Evolutionary conservation across 305 asterid genomes (phyloP).

Genomic region (Fraxinus nigra): DNA sequence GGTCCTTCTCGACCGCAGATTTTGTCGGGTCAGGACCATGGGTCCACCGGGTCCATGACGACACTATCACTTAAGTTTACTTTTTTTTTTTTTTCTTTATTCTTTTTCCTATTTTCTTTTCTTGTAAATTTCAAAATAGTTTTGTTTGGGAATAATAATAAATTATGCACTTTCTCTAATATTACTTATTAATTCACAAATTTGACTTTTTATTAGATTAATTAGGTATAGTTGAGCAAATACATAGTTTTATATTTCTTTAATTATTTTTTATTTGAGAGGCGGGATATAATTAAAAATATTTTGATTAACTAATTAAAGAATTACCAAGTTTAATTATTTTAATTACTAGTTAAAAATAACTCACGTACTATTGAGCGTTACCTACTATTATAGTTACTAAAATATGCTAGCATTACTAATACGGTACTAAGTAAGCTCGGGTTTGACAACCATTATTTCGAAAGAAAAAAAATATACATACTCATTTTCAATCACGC

Average conservation of each 20-base stretch:
- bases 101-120: neutral
- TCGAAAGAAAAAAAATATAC: too few relatives aligned
- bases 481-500: too few relatives aligned
- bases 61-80: conserved; percentile 30
- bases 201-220: conserved; percentile 15
- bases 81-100: neutral
- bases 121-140: neutral
- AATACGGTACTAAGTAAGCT: neutral
- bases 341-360: conserved; percentile 18
- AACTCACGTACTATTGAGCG: conserved; percentile 12
- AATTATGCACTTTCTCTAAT: neutral
- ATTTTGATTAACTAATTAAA: conserved; percentile 6
- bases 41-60: conserved; percentile 44
- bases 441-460: too few relatives aligned
- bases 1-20: conserved; percentile 44
- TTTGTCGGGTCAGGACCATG: conserved; percentile 47
- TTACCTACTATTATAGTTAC: neutral
- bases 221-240: conserved; percentile 34
- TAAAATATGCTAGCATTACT: neutral
- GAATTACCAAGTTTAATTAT: conserved; percentile 4
- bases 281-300: neutral
- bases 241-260: conserved; percentile 22
- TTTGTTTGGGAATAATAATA: neutral
- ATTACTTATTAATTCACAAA: conserved; percentile 1
- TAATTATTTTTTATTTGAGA: conserved; percentile 15